Conservation (phyloP, 83 land plant genomes). For the Isoetes engelmannii region DNA sequence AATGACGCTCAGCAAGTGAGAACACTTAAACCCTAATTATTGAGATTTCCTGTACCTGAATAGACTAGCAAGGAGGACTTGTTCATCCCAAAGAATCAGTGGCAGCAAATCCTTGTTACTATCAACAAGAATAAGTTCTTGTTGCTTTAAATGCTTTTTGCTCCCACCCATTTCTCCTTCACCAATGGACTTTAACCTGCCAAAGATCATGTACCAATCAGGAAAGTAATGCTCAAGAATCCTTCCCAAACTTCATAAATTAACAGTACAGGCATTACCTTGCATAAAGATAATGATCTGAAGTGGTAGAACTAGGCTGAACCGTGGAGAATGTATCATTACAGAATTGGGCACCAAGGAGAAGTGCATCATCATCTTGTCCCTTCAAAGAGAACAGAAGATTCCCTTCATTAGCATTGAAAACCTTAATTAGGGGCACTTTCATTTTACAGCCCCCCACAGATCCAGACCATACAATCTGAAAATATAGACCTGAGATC, state of each 20-base stretch:
- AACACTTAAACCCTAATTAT: not conserved
- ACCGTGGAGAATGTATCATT: slow-evolving; percentile 75
- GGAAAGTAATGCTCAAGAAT: no score
- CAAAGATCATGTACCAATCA: no score
- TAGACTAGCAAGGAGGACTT: slow-evolving; percentile 53
- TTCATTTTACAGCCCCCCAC: no score
- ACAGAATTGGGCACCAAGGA: slow-evolving; percentile 80
- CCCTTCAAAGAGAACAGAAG: no score
- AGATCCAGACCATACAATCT: no score
- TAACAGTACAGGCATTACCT: no score
- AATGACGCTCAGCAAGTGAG: no score
- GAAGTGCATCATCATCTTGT: slow-evolving; percentile 78
- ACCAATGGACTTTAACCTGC: slow-evolving; percentile 55
- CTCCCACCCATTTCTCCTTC: slow-evolving; percentile 39
- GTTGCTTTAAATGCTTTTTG: slow-evolving; percentile 34
- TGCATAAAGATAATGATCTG: no score
- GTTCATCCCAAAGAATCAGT: slow-evolving; percentile 68
- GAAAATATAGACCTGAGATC: no score
- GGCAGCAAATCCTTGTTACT: slow-evolving; percentile 42
- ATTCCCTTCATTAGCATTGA: no score
- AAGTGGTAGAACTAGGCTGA: slow-evolving; percentile 49
- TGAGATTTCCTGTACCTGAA: slow-evolving; percentile 36
- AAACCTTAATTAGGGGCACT: no score
- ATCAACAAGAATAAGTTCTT: slow-evolving; percentile 52
- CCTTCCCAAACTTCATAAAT: no score